These are phyloP conservation scores for Graphilbum sp. DNA, from an alignment of 2,329 filamentous ascomycete species.

Conservation along the genomic window DNA sequence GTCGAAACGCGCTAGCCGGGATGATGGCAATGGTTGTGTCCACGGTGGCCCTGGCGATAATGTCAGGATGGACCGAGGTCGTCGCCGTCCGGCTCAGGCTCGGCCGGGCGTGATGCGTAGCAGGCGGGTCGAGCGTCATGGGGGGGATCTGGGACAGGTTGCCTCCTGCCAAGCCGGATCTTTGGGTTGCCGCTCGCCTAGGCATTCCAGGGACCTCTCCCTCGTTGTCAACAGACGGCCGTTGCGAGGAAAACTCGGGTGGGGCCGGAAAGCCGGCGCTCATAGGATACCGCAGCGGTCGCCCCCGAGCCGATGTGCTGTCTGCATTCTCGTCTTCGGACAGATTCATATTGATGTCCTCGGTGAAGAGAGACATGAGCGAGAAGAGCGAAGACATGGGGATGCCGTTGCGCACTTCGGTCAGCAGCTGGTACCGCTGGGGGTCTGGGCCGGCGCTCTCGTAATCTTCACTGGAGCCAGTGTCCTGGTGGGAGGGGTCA, in stretches of 20 bases:
- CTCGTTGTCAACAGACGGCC: too few species aligned
- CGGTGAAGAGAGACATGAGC: conserved; percentile 90
- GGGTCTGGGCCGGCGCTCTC: conserved; percentile 51
- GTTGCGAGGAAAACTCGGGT: too few species aligned
- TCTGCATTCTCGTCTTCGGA: conserved; percentile 43
- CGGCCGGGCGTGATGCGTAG: conserved; percentile 18
- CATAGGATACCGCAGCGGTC: conserved; percentile 13
- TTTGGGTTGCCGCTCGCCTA: conserved; percentile 9
- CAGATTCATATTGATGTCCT: conserved; percentile 69
- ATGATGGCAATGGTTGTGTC: conserved; percentile 98
- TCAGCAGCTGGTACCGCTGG: conserved; percentile 85
- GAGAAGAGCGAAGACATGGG: conserved; percentile 98
- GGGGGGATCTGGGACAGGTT: conserved; percentile 51
- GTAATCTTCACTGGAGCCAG: neutral
- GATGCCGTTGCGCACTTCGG: conserved; percentile 92
- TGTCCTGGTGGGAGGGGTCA: neutral
- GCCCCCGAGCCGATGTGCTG: conserved; percentile 11
- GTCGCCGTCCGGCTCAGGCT: conserved; percentile 31
- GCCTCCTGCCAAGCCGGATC: conserved; percentile 2
- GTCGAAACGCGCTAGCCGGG: conserved; percentile 84
- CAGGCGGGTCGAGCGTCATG: conserved; percentile 46
- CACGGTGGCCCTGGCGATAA: conserved; percentile 86
- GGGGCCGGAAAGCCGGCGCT: conserved; percentile 16
- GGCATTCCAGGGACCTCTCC: too few species aligned
- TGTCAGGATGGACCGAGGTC: conserved; percentile 85